Conservation (phyloP, 805 yeast genomes). For the Candida glaebosa region DNA sequence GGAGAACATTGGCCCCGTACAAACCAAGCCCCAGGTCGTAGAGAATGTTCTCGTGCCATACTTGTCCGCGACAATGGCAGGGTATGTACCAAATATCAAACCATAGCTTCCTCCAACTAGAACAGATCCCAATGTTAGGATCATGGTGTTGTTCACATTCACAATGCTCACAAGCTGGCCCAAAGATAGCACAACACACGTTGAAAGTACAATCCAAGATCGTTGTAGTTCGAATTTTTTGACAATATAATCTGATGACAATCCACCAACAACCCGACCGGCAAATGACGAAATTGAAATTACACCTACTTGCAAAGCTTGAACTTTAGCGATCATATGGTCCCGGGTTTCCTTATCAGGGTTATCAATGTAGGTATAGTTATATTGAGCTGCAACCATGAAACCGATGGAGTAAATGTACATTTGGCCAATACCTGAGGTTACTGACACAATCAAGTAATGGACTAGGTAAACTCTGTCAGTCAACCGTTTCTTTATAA, state of each 20-base stretch:
- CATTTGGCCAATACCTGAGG: constrained; percentile 60
- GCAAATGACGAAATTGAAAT: constrained; percentile 62
- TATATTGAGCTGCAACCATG: constrained; percentile 40
- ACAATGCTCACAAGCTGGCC: constrained; percentile 36
- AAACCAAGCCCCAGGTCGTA: constrained; percentile 71
- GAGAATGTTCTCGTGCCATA: constrained; percentile 68
- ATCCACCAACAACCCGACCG: constrained; percentile 65
- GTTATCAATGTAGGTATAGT: constrained; percentile 17
- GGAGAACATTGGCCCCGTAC: constrained; percentile 64
- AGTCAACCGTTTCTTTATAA: constrained; percentile 19
- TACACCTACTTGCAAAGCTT: constrained; percentile 68
- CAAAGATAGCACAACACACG: constrained; percentile 27
- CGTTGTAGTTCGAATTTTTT: constrained; percentile 53
- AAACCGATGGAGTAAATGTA: constrained; percentile 46
- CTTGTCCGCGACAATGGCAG: constrained; percentile 69
- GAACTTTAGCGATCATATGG: constrained; percentile 40
- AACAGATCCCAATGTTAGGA: constrained; percentile 48
- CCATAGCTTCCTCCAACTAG: constrained; percentile 69
- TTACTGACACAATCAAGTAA: constrained; percentile 50
- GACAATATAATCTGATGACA: constrained; percentile 58
- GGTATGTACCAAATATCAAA: constrained; percentile 66
- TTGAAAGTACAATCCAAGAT: constrained; percentile 60
- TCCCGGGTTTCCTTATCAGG: constrained; percentile 5
- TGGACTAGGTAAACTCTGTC: constrained; percentile 45
- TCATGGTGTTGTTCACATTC: constrained; percentile 23